Evolutionary conservation across 2,329 filamentous ascomycete genomes (phyloP).

Genomic region (Cucurbitaria berberidis): DNA sequence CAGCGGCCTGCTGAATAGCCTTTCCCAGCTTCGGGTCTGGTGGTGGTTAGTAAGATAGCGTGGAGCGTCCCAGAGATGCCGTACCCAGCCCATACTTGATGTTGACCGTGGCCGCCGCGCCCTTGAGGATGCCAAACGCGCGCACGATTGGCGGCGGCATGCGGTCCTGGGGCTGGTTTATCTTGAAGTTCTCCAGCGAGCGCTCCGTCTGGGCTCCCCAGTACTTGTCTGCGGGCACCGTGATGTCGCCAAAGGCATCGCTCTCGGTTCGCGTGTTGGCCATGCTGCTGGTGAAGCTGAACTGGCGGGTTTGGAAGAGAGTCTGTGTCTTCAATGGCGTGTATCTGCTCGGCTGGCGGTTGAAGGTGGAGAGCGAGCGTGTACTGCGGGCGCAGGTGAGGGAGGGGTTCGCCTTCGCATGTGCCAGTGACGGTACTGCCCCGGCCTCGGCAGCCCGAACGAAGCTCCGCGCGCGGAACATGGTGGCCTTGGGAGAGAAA

Average conservation of each 20-base stretch:
- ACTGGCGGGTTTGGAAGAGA: conserved; percentile 35
- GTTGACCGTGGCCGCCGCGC: conserved; percentile 93
- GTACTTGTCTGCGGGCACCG: conserved; percentile 92
- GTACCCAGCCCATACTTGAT: conserved; percentile 88
- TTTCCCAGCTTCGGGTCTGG: conserved; percentile 85
- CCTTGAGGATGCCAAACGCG: conserved; percentile 97
- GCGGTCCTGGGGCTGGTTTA: conserved; percentile 98
- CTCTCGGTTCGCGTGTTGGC: conserved; percentile 77
- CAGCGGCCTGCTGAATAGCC: conserved; percentile 92
- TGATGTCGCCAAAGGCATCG: conserved; percentile 97
- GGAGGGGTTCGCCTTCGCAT: conserved; percentile 45
- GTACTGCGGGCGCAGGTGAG: conserved; percentile 24
- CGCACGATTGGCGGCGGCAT: conserved; percentile 93
- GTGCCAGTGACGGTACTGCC: conserved; percentile 41
- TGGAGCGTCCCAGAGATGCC: conserved; percentile 23
- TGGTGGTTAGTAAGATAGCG: conserved; percentile 22
- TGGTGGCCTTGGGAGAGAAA: conserved; percentile 29
- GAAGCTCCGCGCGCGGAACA: conserved; percentile 46
- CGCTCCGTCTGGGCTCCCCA: conserved; percentile 98
- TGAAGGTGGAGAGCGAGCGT: conserved; percentile 37
- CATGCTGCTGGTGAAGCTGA: conserved; percentile 45
- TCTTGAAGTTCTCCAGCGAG: conserved; percentile 96
- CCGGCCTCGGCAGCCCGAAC: conserved; percentile 46
- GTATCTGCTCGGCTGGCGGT: conserved; percentile 23
- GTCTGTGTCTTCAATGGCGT: conserved; percentile 26